Conservation (phyloP, 495 filamentous ascomycete genomes). For the Ascodesmis nigricans region DNA sequence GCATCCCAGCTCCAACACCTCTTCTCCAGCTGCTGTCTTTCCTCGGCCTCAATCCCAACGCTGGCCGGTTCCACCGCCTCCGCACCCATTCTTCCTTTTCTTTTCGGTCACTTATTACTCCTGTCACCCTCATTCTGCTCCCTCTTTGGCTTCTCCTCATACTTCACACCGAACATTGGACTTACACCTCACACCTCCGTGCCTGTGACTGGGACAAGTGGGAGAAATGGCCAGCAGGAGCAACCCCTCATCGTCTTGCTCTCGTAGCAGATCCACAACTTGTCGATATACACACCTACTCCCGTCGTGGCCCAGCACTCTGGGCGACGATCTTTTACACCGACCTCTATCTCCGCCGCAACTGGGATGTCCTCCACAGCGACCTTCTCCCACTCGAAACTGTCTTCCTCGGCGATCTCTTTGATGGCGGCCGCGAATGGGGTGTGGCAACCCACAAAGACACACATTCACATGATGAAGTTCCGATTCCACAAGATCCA, state of each 20-base stretch:
- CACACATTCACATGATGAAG: slow-evolving; percentile 33
- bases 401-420: slow-evolving; percentile 82
- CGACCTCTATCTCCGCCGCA: slow-evolving; percentile 68
- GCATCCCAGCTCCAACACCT: too few relatives aligned
- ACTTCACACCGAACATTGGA: slow-evolving; percentile 2
- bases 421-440: slow-evolving; percentile 96
- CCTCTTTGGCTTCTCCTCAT: slow-evolving; percentile 5
- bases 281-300: slow-evolving; percentile 90
- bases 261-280: slow-evolving; percentile 95
- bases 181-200: slow-evolving; percentile 3
- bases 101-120: slow-evolving; percentile 4
- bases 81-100: neutral
- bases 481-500: slow-evolving; percentile 22
- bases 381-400: slow-evolving; percentile 56
- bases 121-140: slow-evolving; percentile 4
- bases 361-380: slow-evolving; percentile 48
- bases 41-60: too few relatives aligned
- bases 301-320: slow-evolving; percentile 76
- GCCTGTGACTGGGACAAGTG: slow-evolving; percentile 6
- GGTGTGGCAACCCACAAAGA: slow-evolving; percentile 27
- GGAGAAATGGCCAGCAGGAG: slow-evolving; percentile 35
- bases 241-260: slow-evolving; percentile 62
- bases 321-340: slow-evolving; percentile 60
- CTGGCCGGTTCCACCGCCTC: neutral
- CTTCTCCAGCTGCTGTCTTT: too few relatives aligned